phyloP scores from a whole-genome alignment of 768 basidiomycete genomes.

The Xerocomus brunneocitrinus region DNA sequence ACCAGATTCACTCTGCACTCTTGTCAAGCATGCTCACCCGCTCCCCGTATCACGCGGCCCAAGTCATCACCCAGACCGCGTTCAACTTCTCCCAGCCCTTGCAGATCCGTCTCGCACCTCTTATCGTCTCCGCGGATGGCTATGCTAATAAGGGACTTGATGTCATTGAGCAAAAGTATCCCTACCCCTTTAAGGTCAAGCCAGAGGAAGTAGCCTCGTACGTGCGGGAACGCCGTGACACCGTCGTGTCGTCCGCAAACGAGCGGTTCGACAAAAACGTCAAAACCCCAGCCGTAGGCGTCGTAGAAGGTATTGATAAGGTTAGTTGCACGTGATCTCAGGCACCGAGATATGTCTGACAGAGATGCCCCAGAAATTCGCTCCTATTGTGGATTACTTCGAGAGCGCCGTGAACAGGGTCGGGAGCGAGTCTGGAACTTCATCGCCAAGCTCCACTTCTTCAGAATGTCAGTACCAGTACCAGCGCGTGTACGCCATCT shows the following conservation, averaged over 20 bases:
- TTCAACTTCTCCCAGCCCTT: slow-evolving; percentile 63
- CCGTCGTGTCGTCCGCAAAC: slow-evolving; percentile 48
- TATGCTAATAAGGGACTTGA: slow-evolving; percentile 73
- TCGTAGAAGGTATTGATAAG: slow-evolving; percentile 68
- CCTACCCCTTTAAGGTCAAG: slow-evolving; percentile 69
- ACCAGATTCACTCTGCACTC: slow-evolving; percentile 56
- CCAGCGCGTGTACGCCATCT: slow-evolving; percentile 66
- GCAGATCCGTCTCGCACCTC: slow-evolving; percentile 59
- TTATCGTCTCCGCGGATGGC: slow-evolving; percentile 60
- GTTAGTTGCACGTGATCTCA: slow-evolving; percentile 37
- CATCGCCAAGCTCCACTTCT: slow-evolving; percentile 43
- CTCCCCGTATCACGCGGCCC: slow-evolving; percentile 62
- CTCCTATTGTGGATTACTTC: slow-evolving; percentile 73
- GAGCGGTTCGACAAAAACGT: slow-evolving; percentile 66
- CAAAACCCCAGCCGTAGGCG: slow-evolving; percentile 55
- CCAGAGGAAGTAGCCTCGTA: slow-evolving; percentile 66
- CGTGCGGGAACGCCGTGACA: slow-evolving; percentile 54
- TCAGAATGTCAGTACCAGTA: slow-evolving; percentile 69
- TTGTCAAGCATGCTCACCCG: slow-evolving; percentile 57
- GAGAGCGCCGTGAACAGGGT: slow-evolving; percentile 53
- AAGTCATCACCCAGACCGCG: slow-evolving; percentile 53
- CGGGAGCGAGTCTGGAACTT: slow-evolving; percentile 41
- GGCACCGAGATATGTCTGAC: slow-evolving; percentile 12
- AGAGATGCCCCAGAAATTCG: slow-evolving; percentile 44
- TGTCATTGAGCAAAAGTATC: slow-evolving; percentile 65